Conservation (phyloP, 441 rosid species). For the Melastoma candidum region DNA sequence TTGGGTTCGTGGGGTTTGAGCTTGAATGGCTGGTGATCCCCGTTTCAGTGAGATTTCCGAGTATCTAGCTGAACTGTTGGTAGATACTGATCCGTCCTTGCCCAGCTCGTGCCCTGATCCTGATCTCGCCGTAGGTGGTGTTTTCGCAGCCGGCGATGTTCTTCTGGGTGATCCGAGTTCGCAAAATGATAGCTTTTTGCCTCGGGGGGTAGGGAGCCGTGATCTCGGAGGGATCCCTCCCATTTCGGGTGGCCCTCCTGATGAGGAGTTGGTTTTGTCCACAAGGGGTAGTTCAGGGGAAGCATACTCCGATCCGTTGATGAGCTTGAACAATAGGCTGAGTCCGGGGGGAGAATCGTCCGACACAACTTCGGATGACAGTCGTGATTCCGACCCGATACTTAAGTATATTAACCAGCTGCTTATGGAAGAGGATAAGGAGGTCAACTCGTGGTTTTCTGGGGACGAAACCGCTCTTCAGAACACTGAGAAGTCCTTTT, state of each 20-base stretch:
- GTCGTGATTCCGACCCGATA: slow-evolving; percentile 19
- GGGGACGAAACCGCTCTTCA: slow-evolving; percentile 46
- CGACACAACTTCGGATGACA: slow-evolving; percentile 33
- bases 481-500: slow-evolving; percentile 57
- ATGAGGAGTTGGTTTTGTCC: slow-evolving; percentile 8
- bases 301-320: slow-evolving; percentile 15
- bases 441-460: slow-evolving; percentile 36
- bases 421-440: slow-evolving; percentile 66
- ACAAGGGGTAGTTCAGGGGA: slow-evolving; percentile 4
- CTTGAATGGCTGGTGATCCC: slow-evolving; percentile 25
- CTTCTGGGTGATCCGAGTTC: slow-evolving; percentile 1
- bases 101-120: slow-evolving; percentile 18
- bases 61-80: slow-evolving; percentile 13
- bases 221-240: slow-evolving; percentile 11
- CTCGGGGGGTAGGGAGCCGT: slow-evolving; percentile 4
- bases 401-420: slow-evolving; percentile 50
- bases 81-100: slow-evolving; percentile 20
- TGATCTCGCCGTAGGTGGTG: slow-evolving; percentile 16
- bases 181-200: too few relatives aligned
- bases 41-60: slow-evolving; percentile 22
- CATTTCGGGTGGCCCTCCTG: slow-evolving; percentile 8
- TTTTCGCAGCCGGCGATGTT: slow-evolving; percentile 10
- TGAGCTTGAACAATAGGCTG: slow-evolving; percentile 14
- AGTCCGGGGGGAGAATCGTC: slow-evolving; percentile 21
- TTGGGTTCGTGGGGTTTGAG: neutral